Conservation (phyloP, 2,329 filamentous ascomycete genomes). For the Metarhizium guizhouense region DNA sequence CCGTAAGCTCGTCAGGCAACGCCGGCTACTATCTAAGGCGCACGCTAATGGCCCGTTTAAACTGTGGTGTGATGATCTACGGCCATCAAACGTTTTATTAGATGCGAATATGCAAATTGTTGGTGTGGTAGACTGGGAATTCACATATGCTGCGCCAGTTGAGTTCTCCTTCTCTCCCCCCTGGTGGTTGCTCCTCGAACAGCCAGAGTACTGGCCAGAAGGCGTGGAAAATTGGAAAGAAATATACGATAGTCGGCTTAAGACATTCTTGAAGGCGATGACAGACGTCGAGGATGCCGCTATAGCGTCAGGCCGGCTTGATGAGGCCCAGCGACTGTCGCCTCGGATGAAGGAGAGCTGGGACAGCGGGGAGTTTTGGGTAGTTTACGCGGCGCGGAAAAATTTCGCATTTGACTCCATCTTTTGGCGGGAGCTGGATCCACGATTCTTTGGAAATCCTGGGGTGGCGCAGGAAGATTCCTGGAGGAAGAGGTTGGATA, state of each 20-base stretch:
- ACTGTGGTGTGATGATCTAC: constrained; percentile 24
- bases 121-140: constrained; percentile 33
- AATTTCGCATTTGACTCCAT: constrained; percentile 29
- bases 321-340: constrained; percentile 15
- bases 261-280: constrained; percentile 23
- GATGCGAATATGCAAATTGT: constrained; percentile 17
- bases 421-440: constrained; percentile 28
- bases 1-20: constrained; percentile 15
- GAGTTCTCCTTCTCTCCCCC: constrained; percentile 26
- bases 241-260: constrained; percentile 21
- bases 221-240: constrained; percentile 21
- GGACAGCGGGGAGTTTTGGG: constrained; percentile 22
- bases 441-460: constrained; percentile 20
- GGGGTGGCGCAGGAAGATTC: constrained; percentile 3
- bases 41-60: constrained; percentile 8
- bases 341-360: constrained; percentile 26
- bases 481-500: constrained; percentile 12
- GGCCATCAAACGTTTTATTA: constrained; percentile 22
- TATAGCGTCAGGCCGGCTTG: neutral
- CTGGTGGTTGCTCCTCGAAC: constrained; percentile 28
- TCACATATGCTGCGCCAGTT: constrained; percentile 23
- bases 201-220: constrained; percentile 21
- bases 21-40: constrained; percentile 16
- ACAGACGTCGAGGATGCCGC: constrained; percentile 15
- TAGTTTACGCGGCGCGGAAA: constrained; percentile 26